Evolutionary conservation across 2,329 filamentous ascomycete genomes (phyloP), one percentile per base, ranked within the genome.

Genomic region (Xylariaceae sp.): DNA sequence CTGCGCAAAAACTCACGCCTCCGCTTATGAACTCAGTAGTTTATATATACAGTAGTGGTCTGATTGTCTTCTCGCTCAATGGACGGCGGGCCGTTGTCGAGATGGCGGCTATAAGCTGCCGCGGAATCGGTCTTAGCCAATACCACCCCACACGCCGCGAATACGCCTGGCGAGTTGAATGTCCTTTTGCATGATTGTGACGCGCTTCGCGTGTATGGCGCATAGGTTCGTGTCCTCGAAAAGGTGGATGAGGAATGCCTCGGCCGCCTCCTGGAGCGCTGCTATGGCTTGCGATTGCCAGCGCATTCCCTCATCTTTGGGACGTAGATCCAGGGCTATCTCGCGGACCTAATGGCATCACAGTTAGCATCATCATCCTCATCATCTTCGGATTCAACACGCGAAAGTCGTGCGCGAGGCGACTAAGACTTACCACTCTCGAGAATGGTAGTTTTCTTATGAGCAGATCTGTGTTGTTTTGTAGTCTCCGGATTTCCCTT

Each of bases 171-270:
- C 92, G 57, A 97, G 81, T 74, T 96, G 92, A 65, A 99, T 96
- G 73, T 97, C 94, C 76, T 96, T 96, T 73, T 94, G 91, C 89
- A 95, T 92, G 65, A 96, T 95, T 40, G 92, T 97, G 51, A 97
- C 91, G 70, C 92, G 81, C 77, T 96, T 96, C 59, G 92, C 94
- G 74, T 97, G 92, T 65, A 97, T 91, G 60, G 92, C 94, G 75
- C 92, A 96, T 42, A 97, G 81, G 75, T 97, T 96, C 62, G 89
- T 89, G 73, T 95, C 90, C 71, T 96, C 91, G 68, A 97, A 96
- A n/a, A 97, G 78, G 69, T 95, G 91, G 56, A 97, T 88, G 64
- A 97, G 80, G 73, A 95, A 97, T 4, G 92, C 92, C 75, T 97
- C 92, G n/a, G 91, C 84, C 11, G 92, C 90, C 77, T 97, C 92